Evolutionary conservation across 1,139 yeast species (phyloP), one percentile per base, ranked within the genome.

Genomic region (Scheffersomyces insectosa): DNA sequence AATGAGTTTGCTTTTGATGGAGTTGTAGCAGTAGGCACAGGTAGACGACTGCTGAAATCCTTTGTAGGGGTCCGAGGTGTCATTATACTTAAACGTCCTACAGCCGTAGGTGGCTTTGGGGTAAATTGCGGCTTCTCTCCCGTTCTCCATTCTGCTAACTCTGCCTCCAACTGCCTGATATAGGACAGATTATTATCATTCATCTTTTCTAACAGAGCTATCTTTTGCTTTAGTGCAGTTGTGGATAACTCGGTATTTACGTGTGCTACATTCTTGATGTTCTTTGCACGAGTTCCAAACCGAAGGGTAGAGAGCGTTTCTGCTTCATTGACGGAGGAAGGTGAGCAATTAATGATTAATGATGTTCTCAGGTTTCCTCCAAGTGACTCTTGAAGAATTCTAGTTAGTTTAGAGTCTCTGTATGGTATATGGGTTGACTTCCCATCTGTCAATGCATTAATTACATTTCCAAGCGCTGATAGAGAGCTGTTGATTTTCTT

Each of bases 341-440:
- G 88, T 0, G 96, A 86, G 50, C 96, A 86, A 52, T 85, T 88
- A 38, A 90, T 76, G 31, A 90, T 83, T 40, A 90, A 70, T 1
- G 89, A 80, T 0, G 97, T 90, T 44, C 93, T 71, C 2, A 95
- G 83, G 60, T 90, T 89, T 2, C 97, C 97, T 3, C 96, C 96
- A 23, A 90, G 68, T 0, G 95, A 83, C 55, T 88, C 95, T 60
- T 88, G 95, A 35, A 90, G 66, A 11, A 90, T 82, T 46, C 96
- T 72, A 0, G 97, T 89, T 43, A 90, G 72, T 54, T 87, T 87
- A 0, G 96, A 88, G 55, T 88, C 96, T 47, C 96, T 71, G 55
- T 88, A 88, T 0, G 95, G 95, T 4, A 86, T 69, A 60, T 85
- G 89, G 1, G 80, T 69, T 2, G 83, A 70, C 50, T 76, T 80